A percentile compares a stretch with the other conserved stretches of the same genome.
phyloP scores from a whole-genome alignment of 768 basidiomycete species.

The Macrocybe gigantea region DNA sequence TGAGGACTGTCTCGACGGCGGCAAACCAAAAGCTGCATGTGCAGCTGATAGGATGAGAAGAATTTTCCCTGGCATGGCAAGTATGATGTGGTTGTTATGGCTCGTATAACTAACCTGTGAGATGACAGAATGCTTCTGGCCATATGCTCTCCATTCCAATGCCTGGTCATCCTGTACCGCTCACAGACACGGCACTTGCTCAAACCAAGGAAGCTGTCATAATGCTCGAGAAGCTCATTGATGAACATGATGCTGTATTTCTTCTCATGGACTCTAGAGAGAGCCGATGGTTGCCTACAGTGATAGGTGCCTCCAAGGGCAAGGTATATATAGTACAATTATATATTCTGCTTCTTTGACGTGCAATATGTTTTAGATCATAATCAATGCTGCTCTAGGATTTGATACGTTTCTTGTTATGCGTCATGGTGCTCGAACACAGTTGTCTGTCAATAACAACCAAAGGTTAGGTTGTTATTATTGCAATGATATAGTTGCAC shows the following conservation, averaged over 20 bases:
- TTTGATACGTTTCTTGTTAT: constrained; percentile 97
- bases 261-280: constrained; percentile 98
- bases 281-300: constrained; percentile 92
- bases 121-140: constrained; percentile 72
- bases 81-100: constrained; percentile 20
- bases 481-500: constrained; percentile 97
- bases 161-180: constrained; percentile 87
- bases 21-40: constrained; percentile 88
- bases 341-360: not conserved
- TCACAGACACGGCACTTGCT: constrained; percentile 34
- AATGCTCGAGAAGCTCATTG: constrained; percentile 71
- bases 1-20: constrained; percentile 87
- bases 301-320: constrained; percentile 76
- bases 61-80: constrained; percentile 89
- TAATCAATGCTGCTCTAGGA: constrained; percentile 90
- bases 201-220: constrained; percentile 64
- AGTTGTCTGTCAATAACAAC: constrained; percentile 18
- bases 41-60: constrained; percentile 82
- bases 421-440: constrained; percentile 78
- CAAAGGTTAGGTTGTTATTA: constrained; percentile 86
- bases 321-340: constrained; percentile 46
- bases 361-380: constrained; percentile 45
- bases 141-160: constrained; percentile 83
- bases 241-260: constrained; percentile 86
- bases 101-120: not conserved